Base-by-base conservation (phyloP, 441 rosid genomes). In the Aquilaria agallochum region DNA sequence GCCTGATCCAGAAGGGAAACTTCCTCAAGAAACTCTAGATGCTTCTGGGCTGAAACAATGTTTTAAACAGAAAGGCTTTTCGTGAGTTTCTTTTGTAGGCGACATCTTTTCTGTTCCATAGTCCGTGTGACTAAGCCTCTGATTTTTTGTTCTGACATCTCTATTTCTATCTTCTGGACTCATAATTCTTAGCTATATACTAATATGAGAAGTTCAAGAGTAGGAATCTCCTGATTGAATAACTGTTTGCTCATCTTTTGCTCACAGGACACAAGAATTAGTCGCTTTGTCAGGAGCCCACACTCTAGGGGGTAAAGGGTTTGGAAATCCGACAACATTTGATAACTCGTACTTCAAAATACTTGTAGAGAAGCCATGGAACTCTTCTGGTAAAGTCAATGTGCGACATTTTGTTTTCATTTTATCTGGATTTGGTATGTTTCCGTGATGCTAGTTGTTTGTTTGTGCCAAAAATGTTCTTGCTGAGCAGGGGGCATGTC, bases 241-340 rank as follows among this genome's bases (percentile, higher is more conserved):
- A 60, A 47, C 60, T 31, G 55, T 7, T 6, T 50, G 32, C 2
- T 10, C 5, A 53, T 11, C 27, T 11, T 48, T 54, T 63, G 42
- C 55, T 55, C 50, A 45, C 86, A 90, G 97, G 62, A 81, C 87
- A 34, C 91, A 74, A 34, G 96, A 90, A 63, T 87, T 88, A 44
- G 93, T 93, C 56, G 95, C 88, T 9, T 77, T 90, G 46, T 88
- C 89, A 64, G 98, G 98, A 44, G 97, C 97, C 57, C 96, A 93
- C 80, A 88, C 97, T 50, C 68, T 90, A 13, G 98, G 98, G 31
- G 71, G 91, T 60, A 93, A 93, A 80, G 95, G 98, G 54, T 93
- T 90, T 73, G 92, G 96, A 58, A 88, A 70, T 69, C 96, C 97
- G 2, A 64, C 56, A 60, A 69, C 67, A 64, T 90, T 93, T 54